phyloP scores from a whole-genome alignment of 345 rosid genomes.

The Lepidium sativum region DNA sequence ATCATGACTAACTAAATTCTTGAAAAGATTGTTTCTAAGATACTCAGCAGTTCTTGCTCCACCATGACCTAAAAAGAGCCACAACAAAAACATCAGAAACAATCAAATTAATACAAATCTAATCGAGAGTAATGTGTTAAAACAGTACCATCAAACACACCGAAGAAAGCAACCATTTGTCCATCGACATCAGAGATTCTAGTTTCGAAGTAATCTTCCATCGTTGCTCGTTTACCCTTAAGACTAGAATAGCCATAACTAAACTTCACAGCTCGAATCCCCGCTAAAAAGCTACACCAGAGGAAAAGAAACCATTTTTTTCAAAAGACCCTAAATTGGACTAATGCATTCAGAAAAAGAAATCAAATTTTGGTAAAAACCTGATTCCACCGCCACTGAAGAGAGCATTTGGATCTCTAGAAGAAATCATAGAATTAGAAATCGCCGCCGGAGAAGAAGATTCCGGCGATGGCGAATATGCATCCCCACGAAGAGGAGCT shows the following conservation, averaged over 20 bases:
- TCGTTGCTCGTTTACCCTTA: constrained; percentile 83
- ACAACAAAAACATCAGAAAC: neutral
- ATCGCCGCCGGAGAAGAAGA: constrained; percentile 2
- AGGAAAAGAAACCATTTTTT: neutral
- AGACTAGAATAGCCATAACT: constrained; percentile 97
- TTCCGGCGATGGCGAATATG: neutral
- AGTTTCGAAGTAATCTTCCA: constrained; percentile 96
- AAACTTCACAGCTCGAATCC: constrained; percentile 59
- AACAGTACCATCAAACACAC: constrained; percentile 83
- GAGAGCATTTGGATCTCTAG: constrained; percentile 49
- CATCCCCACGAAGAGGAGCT: constrained; percentile 28
- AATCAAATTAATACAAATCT: neutral
- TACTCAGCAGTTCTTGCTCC: constrained; percentile 95
- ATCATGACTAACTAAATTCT: constrained; percentile 73
- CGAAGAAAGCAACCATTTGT: constrained; percentile 95
- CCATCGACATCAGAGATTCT: constrained; percentile 90
- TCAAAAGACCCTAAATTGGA: constrained; percentile 16
- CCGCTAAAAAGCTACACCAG: constrained; percentile 21
- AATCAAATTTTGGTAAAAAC: constrained; percentile 17
- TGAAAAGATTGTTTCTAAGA: constrained; percentile 82
- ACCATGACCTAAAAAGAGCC: constrained; percentile 65
- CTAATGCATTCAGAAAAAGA: too few species aligned
- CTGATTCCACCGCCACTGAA: constrained; percentile 93
- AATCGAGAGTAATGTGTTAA: neutral
- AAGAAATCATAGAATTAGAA: constrained; percentile 13